A percentile compares a stretch with the other conserved stretches of the same genome.
Evolutionary conservation across 768 basidiomycete genomes (phyloP).

Genomic region (Termitomyces sp.): DNA sequence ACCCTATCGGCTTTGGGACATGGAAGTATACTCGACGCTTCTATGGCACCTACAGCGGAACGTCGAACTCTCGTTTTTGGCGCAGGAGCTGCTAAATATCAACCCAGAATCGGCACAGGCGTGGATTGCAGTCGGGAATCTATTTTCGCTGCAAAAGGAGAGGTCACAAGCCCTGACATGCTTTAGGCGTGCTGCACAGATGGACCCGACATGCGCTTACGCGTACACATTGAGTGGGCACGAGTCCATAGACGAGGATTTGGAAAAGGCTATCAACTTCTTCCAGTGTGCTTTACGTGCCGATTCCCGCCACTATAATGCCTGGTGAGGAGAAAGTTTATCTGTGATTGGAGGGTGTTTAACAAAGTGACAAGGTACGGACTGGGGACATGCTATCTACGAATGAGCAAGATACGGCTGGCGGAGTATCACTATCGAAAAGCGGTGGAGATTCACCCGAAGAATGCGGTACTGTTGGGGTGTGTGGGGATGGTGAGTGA

Average conservation of each 20-base stretch:
- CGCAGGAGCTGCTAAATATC: conserved; percentile 86
- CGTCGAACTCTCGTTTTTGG: conserved; percentile 83
- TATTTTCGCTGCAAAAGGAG: conserved; percentile 94
- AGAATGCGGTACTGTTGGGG: conserved; percentile 91
- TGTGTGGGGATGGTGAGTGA: conserved; percentile 91
- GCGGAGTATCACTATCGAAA: conserved; percentile 97
- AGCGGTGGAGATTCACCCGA: conserved; percentile 87
- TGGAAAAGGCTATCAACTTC: conserved; percentile 86
- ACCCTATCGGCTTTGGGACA: conserved; percentile 86
- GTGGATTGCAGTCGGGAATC: conserved; percentile 96
- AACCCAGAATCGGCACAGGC: conserved; percentile 78
- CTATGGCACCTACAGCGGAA: conserved; percentile 90
- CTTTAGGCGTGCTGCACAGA: conserved; percentile 85
- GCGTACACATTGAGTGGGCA: conserved; percentile 96
- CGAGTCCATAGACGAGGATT: conserved; percentile 94
- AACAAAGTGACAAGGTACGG: conserved; percentile 71
- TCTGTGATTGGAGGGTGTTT: conserved; percentile 8
- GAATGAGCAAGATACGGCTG: conserved; percentile 86
- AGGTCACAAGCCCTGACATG: conserved; percentile 89
- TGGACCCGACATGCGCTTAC: conserved; percentile 90
- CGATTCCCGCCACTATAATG: conserved; percentile 94
- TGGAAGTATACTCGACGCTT: conserved; percentile 95
- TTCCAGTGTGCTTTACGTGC: conserved; percentile 90
- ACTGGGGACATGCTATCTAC: conserved; percentile 93
- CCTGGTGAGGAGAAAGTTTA: conserved; percentile 63